Percentiles rank a stretch among this genome's conserved stretches.
These are phyloP conservation scores for Mycena venus DNA, from an alignment of 768 basidiomycete species.

Conservation along the genomic window DNA sequence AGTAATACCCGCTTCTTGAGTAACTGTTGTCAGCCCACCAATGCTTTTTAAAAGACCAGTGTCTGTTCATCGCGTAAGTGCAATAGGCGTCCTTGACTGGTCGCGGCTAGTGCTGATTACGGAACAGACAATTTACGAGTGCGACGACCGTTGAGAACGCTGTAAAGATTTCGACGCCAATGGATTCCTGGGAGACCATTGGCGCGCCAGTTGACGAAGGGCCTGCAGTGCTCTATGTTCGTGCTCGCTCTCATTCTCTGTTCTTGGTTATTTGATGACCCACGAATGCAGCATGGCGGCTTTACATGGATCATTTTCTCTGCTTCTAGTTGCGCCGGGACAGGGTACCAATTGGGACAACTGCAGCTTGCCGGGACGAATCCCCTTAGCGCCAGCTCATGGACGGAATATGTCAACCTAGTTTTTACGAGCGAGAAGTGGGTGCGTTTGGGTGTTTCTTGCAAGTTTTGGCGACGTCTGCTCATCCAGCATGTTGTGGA, in stretches of 20 bases:
- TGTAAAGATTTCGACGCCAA: slow-evolving; percentile 50
- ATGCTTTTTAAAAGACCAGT: slow-evolving; percentile 41
- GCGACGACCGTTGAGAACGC: slow-evolving; percentile 47
- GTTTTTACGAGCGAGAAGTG: slow-evolving; percentile 48
- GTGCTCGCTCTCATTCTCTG: not conserved
- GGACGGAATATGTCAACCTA: slow-evolving; percentile 46
- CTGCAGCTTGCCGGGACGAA: slow-evolving; percentile 49
- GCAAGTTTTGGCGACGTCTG: not conserved
- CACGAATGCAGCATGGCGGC: slow-evolving; percentile 36
- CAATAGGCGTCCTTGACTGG: not conserved
- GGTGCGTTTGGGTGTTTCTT: slow-evolving; percentile 29
- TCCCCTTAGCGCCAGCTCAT: slow-evolving; percentile 45
- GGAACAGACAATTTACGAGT: slow-evolving; percentile 44
- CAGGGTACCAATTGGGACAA: slow-evolving; percentile 45
- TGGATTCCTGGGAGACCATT: slow-evolving; percentile 47
- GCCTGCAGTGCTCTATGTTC: slow-evolving; percentile 43
- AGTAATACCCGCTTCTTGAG: slow-evolving; percentile 31
- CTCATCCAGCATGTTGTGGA: not conserved
- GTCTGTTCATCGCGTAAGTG: slow-evolving; percentile 36
- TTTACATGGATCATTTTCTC: slow-evolving; percentile 49
- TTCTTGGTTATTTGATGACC: not conserved
- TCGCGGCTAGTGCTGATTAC: not conserved
- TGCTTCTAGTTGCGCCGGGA: slow-evolving; percentile 48
- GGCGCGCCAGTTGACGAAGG: slow-evolving; percentile 52
- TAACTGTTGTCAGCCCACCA: not conserved